Percentiles rank a stretch among this genome's conserved stretches.
Conservation (phyloP, 345 rosid genomes). For the Fremontodendron californicum region DNA sequence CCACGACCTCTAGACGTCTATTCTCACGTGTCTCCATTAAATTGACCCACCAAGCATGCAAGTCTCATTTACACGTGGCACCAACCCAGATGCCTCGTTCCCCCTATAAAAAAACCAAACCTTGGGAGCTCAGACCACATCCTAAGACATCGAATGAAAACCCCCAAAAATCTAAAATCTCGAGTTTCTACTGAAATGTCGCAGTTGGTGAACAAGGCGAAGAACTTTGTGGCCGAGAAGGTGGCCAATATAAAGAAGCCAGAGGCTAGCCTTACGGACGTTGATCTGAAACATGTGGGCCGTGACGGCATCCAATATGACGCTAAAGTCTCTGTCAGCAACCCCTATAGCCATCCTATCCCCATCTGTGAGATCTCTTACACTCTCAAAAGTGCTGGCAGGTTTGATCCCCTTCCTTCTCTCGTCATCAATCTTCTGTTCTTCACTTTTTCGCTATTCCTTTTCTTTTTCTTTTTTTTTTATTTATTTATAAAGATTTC, state of each 20-base stretch:
- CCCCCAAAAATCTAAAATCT: neutral
- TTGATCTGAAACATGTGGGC: slow-evolving; percentile 52
- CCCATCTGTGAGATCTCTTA: slow-evolving; percentile 86
- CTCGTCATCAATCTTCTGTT: neutral
- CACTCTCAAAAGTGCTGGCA: slow-evolving; percentile 65
- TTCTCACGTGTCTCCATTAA: neutral
- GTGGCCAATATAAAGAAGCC: slow-evolving; percentile 59
- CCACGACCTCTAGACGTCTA: neutral
- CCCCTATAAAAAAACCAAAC: neutral
- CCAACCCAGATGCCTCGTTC: neutral
- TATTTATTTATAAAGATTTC: neutral
- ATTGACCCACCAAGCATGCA: neutral
- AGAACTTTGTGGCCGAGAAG: slow-evolving; percentile 67
- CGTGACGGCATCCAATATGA: slow-evolving; percentile 52
- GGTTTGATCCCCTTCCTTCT: slow-evolving; percentile 26
- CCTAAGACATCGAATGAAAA: neutral
- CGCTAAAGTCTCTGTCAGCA: slow-evolving; percentile 68
- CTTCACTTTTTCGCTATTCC: neutral
- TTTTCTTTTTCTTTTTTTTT: neutral
- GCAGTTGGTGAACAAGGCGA: slow-evolving; percentile 59
- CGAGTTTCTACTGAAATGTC: slow-evolving; percentile 16
- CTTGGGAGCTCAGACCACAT: neutral
- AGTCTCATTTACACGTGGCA: neutral
- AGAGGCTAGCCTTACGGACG: slow-evolving; percentile 58
- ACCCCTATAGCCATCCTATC: slow-evolving; percentile 64